Percentiles rank a stretch among this genome's conserved stretches.
These are phyloP conservation scores for Fermentozyma sake DNA, from an alignment of 1,139 yeast genomes.

Conservation along the genomic window DNA sequence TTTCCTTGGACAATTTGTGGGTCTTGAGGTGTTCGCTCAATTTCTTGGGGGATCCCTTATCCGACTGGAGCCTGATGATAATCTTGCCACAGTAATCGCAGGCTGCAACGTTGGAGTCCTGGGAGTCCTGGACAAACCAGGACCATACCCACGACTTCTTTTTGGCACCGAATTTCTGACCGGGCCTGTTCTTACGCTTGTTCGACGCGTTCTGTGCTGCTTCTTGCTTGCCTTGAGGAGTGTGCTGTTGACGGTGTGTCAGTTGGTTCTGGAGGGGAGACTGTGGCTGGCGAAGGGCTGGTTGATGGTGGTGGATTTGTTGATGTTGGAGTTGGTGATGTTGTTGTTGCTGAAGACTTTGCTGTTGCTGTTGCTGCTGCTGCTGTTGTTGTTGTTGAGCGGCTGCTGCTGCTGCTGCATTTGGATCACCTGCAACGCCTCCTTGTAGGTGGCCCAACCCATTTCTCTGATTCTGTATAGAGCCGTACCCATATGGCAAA, in stretches of 20 bases:
- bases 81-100: conserved; percentile 52
- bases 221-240: no score
- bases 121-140: conserved; percentile 52
- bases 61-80: conserved; percentile 44
- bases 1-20: conserved; percentile 42
- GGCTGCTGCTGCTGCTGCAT: conserved; percentile 17
- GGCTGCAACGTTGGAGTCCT: conserved; percentile 47
- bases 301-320: conserved; percentile 15
- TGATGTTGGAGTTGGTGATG: conserved; percentile 11
- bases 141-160: conserved; percentile 62
- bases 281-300: conserved; percentile 8
- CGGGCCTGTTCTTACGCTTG: conserved; percentile 27
- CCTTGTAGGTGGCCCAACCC: conserved; percentile 3
- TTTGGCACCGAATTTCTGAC: conserved; percentile 48
- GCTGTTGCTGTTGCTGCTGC: conserved; percentile 13
- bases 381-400: conserved; percentile 12
- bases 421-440: conserved; percentile 5
- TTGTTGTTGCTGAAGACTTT: conserved; percentile 7
- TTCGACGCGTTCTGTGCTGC: conserved; percentile 4
- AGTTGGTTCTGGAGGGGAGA: conserved; percentile 1
- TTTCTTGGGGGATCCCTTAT: conserved; percentile 59
- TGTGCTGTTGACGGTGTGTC: no score
- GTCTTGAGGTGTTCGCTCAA: conserved; percentile 53
- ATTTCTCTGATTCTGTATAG: conserved; percentile 7
- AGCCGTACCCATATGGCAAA: conserved; percentile 9